Base-by-base conservation (phyloP, 2,329 filamentous ascomycete species). In the Xylaria sp. region DNA sequence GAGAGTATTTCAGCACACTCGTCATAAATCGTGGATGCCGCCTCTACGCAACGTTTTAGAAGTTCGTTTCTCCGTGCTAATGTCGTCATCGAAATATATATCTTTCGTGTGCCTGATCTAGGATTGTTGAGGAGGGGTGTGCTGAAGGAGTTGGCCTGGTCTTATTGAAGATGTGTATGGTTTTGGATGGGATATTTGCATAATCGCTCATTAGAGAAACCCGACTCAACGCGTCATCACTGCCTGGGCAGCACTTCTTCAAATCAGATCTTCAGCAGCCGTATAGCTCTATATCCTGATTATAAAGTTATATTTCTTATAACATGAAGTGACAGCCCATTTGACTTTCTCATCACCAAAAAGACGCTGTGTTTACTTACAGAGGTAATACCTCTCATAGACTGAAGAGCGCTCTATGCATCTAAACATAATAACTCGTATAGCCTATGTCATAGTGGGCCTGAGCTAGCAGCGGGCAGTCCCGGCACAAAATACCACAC, bases 1-100 rank as follows among this genome's bases (percentile, higher is more conserved):
- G 69, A 66, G 49, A 74, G 51, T 61, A 73, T 54, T 4, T 67
- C 67, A 36, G 66, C n/a, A 55, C 76, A 77, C 46, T 78, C 76
- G 6, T 39, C 63, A 39, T 68, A 59, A 10, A 77, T 75, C n/a
- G 68, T 56, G 8, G 62, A 69, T 55, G 63, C 68, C 36, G 76
- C 75, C 20, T 67, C 64, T 41, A 48, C 55, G 64, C 76, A 78
- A 46, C 74, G 65, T 28, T 70, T 65, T 20, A 74, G 43, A 31
- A 78, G 73, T 9, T 75, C 64, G 2, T 10, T 12, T 39, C 41
- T 62, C n/a, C 58, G 20, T 52, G 36, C 7, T 41, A 31, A 25
- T 51, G 31, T 49, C 58, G 57, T 51, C 60, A 64, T 66, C 18
- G 70, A 62, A 33, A 33, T 41, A 48, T 28, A 13, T 54, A 20